Conservation (phyloP, 805 yeast species). For the Spathaspora arborariae region DNA sequence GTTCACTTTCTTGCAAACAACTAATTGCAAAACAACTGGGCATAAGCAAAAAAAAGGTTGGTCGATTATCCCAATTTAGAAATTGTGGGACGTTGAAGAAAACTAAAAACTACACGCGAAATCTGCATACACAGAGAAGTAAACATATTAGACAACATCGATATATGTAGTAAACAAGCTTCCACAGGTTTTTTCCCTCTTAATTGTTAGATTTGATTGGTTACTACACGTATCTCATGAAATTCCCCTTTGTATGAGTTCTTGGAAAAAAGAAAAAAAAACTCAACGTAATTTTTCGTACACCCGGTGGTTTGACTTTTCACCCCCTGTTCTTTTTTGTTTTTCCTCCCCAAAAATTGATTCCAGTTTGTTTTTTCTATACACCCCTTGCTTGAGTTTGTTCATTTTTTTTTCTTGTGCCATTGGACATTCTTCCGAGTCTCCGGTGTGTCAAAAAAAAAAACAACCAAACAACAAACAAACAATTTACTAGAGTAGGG, state of each 20-base stretch:
- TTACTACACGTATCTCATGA: background rate
- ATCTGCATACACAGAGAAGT: background rate
- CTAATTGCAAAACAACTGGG: background rate
- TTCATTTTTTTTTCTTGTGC: no score
- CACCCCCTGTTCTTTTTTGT: constrained; percentile 1
- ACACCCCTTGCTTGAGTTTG: background rate
- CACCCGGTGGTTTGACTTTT: background rate
- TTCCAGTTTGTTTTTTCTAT: no score
- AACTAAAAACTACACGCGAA: no score
- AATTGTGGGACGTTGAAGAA: background rate
- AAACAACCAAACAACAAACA: no score
- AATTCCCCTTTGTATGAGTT: background rate
- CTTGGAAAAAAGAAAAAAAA: background rate
- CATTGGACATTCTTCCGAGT: background rate
- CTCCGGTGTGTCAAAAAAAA: background rate
- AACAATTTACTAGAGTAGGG: no score
- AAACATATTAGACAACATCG: background rate
- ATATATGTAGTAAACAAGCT: background rate
- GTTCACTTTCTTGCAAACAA: background rate
- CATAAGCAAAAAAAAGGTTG: background rate
- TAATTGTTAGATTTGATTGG: background rate
- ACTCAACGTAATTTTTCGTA: background rate
- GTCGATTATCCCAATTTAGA: background rate
- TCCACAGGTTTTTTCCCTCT: no score
- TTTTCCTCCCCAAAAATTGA: background rate